phyloP scores from a whole-genome alignment of 2,329 filamentous ascomycete genomes.

The Beauveria caledonica region DNA sequence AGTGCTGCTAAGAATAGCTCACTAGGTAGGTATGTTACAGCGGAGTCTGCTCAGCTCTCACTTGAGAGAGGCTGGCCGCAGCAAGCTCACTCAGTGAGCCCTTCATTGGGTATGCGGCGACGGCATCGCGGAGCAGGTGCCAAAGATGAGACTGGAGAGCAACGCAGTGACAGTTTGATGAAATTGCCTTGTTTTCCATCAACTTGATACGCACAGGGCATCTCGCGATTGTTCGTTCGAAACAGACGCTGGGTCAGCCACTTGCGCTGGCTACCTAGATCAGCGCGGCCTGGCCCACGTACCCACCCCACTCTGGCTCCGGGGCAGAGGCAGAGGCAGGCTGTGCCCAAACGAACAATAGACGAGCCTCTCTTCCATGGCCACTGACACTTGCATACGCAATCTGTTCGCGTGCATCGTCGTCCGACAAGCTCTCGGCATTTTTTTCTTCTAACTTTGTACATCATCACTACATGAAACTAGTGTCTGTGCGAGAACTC shows the following conservation, averaged over 20 bases:
- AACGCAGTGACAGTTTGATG: not conserved
- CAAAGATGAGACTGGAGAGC: not conserved
- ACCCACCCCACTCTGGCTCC: not conserved
- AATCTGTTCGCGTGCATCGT: not conserved
- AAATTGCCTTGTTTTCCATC: not conserved
- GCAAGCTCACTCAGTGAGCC: not conserved
- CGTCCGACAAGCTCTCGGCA: not conserved
- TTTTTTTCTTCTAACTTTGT: not conserved
- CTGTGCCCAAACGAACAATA: not conserved
- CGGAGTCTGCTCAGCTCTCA: not conserved
- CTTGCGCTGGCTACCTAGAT: not conserved
- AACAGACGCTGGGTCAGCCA: slow-evolving; percentile 7
- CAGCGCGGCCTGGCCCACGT: not conserved
- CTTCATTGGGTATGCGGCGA: not conserved
- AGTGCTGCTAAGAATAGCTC: slow-evolving; percentile 7
- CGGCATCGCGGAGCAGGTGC: not conserved
- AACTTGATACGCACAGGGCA: not conserved
- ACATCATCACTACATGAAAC: not conserved
- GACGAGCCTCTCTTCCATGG: slow-evolving; percentile 1
- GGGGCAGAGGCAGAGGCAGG: not conserved
- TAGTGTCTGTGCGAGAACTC: not conserved
- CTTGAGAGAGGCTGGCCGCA: not conserved
- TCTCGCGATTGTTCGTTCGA: not conserved
- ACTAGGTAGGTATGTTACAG: no score
- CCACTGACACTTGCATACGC: not conserved